These are phyloP conservation scores for Pestalotiopsis fici DNA, from an alignment of 2,329 filamentous ascomycete genomes.

Conservation along the genomic window DNA sequence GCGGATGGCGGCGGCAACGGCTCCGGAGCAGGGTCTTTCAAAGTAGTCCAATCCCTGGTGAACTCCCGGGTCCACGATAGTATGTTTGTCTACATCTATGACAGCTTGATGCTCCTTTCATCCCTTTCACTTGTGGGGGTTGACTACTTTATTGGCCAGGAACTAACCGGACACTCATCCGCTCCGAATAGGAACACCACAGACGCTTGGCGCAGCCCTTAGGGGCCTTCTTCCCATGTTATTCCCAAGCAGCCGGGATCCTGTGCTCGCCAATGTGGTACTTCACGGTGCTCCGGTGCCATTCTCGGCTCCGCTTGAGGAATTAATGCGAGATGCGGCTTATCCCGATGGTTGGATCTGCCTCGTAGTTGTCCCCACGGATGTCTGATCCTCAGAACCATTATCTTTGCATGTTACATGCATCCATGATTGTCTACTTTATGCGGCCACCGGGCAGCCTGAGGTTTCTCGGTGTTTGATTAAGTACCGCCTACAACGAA, in stretches of 20 bases:
- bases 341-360: slow-evolving; percentile 95
- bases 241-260: slow-evolving; percentile 84
- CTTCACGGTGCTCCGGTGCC: slow-evolving; percentile 85
- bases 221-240: slow-evolving; percentile 74
- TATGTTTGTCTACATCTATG: slow-evolving; percentile 24
- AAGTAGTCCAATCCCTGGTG: slow-evolving; percentile 76
- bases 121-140: not conserved
- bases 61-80: slow-evolving; percentile 37
- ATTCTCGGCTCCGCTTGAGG: slow-evolving; percentile 76
- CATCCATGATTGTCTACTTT: not conserved
- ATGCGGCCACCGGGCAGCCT: not conserved
- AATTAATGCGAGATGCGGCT: slow-evolving; percentile 77
- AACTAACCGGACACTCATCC: not conserved
- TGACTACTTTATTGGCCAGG: not conserved
- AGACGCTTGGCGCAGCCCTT: slow-evolving; percentile 72
- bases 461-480: not conserved
- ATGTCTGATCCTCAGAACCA: slow-evolving; percentile 19
- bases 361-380: slow-evolving; percentile 74
- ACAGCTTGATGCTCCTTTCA: not conserved
- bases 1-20: slow-evolving; percentile 25
- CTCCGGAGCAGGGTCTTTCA: slow-evolving; percentile 53
- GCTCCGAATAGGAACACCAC: slow-evolving; percentile 34
- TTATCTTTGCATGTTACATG: not conserved
- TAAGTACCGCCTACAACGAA: not conserved
- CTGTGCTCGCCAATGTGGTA: slow-evolving; percentile 80